Conservation (phyloP, 2,329 filamentous ascomycete genomes). For the Penicillium psychrosexuale region DNA sequence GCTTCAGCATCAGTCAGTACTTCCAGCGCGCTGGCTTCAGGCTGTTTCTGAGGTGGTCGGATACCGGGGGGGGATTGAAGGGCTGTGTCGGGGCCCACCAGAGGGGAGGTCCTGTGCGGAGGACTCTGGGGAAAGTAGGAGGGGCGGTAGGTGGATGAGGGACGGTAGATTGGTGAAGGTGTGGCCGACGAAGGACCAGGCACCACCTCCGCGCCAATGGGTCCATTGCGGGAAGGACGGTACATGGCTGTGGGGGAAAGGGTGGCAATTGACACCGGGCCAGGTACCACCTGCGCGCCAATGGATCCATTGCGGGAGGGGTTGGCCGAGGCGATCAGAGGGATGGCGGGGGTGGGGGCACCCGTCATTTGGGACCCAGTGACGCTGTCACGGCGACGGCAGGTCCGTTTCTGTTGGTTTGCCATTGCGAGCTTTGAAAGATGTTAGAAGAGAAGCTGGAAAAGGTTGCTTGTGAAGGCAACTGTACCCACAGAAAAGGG, state of each 20-base stretch:
- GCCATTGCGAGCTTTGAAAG: background rate
- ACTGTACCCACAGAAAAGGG: background rate
- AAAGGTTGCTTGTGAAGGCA: background rate
- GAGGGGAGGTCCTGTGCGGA: constrained; percentile 1
- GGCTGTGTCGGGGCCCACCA: constrained; percentile 6
- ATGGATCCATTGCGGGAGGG: background rate
- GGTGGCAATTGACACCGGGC: background rate
- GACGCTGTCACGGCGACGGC: background rate
- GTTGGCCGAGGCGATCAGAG: background rate
- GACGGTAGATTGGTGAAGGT: no score
- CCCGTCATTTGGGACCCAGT: background rate
- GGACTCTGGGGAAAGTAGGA: background rate
- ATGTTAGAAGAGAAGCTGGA: background rate
- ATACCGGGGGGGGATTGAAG: background rate
- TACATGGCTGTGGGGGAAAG: no score
- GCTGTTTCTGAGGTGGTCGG: background rate
- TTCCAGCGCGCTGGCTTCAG: background rate
- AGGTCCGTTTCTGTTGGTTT: background rate
- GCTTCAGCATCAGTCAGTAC: background rate
- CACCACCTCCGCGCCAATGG: background rate
- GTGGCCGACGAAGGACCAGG: background rate
- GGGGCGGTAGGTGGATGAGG: background rate
- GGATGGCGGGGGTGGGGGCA: background rate
- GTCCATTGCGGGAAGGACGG: background rate
- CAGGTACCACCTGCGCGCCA: background rate